Evolutionary conservation across 345 rosid genomes (phyloP), one percentile per base, ranked within the genome.

Genomic region (Hypericum androsaemum): DNA sequence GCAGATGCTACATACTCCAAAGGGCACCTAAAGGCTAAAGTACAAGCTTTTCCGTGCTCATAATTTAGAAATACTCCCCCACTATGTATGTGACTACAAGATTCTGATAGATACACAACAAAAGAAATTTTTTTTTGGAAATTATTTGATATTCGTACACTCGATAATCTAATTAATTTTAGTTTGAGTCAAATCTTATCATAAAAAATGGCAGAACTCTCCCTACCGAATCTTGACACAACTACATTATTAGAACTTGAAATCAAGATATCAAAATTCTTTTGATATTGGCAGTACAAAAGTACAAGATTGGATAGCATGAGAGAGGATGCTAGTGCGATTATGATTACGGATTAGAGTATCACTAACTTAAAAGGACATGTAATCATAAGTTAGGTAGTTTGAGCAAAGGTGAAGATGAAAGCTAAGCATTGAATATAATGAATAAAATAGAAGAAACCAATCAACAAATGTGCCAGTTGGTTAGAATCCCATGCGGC

Each of bases 321-420:
- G 41, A 56, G 49, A 7, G 58, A 58, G 58, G 43, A 54, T 41
- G 51, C 39, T 39, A 59, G 52, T 71, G 74, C 60, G 68, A 74
- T 80, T 57, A 71, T 67, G 70, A 64, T 57, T 61, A 63, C 59
- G 51, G 52, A 61, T 60, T 63, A 66, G 66, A 68, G 57, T 44
- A 69, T 53, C 60, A 35, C 50, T 61, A 7, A 12, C 37, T 41
- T 58, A 55, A 53, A 22, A 61, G 50, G 56, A 48, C 47, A 43
- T 53, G 42, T 50, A 52, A 60, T 74, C 64, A 66, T 68, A 63
- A 71, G 78, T 53, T 79, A 58, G 70, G 80, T 60, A 57, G 65
- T 60, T 67, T 74, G 64, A 67, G 60, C 64, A 66, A 66, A 39
- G 70, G 65, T 58, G 61, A 53, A 60, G 58, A 57, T 64, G 41